Base-by-base conservation (phyloP, 345 rosid genomes). In the Cardiospermum halicacabum region DNA sequence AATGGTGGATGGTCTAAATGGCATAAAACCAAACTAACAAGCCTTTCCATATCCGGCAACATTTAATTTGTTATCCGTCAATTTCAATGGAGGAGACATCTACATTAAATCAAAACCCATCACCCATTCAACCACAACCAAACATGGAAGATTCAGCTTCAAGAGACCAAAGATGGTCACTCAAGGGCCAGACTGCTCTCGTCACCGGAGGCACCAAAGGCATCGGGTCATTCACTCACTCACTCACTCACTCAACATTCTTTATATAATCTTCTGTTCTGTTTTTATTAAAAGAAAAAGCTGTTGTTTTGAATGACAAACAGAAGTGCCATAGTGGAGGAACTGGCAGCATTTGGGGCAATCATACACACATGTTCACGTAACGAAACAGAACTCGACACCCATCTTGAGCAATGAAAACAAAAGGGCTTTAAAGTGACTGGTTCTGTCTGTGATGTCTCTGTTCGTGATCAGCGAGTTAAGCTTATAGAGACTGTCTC, bases 141-240 rank as follows among this genome's bases (percentile, higher is more conserved):
- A n/a, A n/a, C n/a, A n/a, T n/a, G n/a, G n/a, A n/a, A n/a, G n/a
- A n/a, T n/a, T n/a, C n/a, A n/a, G n/a, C n/a, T n/a, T n/a, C n/a
- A n/a, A n/a, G n/a, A 42, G 51, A 69, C 51, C 59, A 75, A 12
- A 83, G 92, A 78, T 93, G 98, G 97, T 86, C 79, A 53, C 94
- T 90, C 42, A 63, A 61, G 22, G 89, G 85, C 53, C 65, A 62
- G 80, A 84, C 83, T 1, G 89, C 93, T 30, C 77, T 84, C 15
- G 89, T 87, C 66, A 82, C 86, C 3, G 88, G 89, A 26, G 93
- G 88, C 36, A 84, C 88, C 69, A 69, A 79, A 55, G 92, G 92
- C 72, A 84, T 86, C 21, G 89, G 89, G 93, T 84, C 28, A 22
- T 21, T n/a, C n/a, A n/a, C n/a, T n/a, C n/a, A n/a, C n/a, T n/a